phyloP scores from a whole-genome alignment of 805 yeast species.

The Starmerella powellii region DNA sequence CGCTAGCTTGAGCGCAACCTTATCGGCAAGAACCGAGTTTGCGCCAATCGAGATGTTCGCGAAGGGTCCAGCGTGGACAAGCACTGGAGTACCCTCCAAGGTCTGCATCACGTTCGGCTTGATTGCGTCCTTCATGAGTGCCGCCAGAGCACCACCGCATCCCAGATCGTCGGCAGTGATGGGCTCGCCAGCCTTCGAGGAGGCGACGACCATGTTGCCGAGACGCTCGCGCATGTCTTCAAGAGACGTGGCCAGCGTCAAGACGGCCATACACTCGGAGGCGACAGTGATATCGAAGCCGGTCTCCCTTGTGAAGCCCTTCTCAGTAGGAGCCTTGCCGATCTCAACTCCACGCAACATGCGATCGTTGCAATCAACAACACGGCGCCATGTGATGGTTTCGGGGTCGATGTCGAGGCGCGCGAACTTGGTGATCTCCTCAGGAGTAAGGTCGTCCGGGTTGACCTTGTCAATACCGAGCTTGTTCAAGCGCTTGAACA shows the following conservation, averaged over 20 bases:
- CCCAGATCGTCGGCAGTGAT: slow-evolving; percentile 91
- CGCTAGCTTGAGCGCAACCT: slow-evolving; percentile 80
- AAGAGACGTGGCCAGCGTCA: slow-evolving; percentile 69
- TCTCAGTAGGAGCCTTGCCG: slow-evolving; percentile 89
- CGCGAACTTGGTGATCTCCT: slow-evolving; percentile 63
- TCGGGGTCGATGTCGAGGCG: slow-evolving; percentile 81
- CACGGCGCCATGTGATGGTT: slow-evolving; percentile 83
- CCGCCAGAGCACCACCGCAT: slow-evolving; percentile 90
- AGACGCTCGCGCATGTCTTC: slow-evolving; percentile 77
- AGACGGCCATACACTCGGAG: slow-evolving; percentile 88
- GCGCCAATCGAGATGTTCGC: slow-evolving; percentile 97
- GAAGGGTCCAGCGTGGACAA: slow-evolving; percentile 96
- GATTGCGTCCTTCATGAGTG: slow-evolving; percentile 87
- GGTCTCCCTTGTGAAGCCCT: slow-evolving; percentile 69
- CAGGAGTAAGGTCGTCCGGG: slow-evolving; percentile 57
- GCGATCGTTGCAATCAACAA: slow-evolving; percentile 89
- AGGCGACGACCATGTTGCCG: slow-evolving; percentile 81
- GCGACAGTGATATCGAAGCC: slow-evolving; percentile 97
- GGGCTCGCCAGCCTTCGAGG: slow-evolving; percentile 61
- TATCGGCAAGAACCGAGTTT: slow-evolving; percentile 85
- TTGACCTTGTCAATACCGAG: slow-evolving; percentile 72
- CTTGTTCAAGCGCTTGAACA: slow-evolving; percentile 62
- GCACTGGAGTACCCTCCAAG: slow-evolving; percentile 92
- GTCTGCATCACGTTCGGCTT: slow-evolving; percentile 97
- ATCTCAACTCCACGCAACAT: slow-evolving; percentile 77